These are phyloP conservation scores for Nicotiana otophora DNA, from an alignment of 257 asterid species.

Conservation along the genomic window DNA sequence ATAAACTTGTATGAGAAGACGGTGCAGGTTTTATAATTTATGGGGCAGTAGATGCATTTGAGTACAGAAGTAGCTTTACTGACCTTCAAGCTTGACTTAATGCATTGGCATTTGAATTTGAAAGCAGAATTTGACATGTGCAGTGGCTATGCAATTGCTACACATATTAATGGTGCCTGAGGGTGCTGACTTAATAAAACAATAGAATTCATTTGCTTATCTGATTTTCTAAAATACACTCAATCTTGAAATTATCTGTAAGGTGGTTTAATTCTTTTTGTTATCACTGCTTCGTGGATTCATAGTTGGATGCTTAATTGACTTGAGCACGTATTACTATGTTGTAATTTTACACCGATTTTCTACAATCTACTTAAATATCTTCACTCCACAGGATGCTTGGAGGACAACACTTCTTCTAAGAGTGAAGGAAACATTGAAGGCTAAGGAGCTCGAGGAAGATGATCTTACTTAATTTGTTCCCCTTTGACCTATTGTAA, in stretches of 20 bases:
- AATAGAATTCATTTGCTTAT: background rate
- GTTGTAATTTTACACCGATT: background rate
- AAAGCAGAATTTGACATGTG: background rate
- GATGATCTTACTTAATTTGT: constrained; percentile 75
- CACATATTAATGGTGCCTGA: background rate
- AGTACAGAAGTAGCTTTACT: background rate
- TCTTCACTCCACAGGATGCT: constrained; percentile 49
- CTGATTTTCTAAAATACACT: background rate
- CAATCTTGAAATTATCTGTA: background rate
- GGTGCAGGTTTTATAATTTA: background rate
- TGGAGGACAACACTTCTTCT: constrained; percentile 89
- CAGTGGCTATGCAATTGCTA: background rate
- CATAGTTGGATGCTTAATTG: background rate
- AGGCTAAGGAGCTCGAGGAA: constrained; percentile 91
- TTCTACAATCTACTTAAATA: background rate
- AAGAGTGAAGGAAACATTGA: constrained; percentile 92
- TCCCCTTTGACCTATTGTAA: constrained; percentile 2
- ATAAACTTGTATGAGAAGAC: background rate
- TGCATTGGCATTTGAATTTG: background rate
- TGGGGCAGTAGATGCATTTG: background rate
- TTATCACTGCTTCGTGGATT: background rate
- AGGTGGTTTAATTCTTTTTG: background rate
- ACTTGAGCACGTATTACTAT: background rate
- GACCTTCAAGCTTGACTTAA: background rate
- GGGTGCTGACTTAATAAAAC: background rate